These are phyloP conservation scores for Lipomyces anomalus DNA, from an alignment of 805 yeast genomes.

Conservation along the genomic window DNA sequence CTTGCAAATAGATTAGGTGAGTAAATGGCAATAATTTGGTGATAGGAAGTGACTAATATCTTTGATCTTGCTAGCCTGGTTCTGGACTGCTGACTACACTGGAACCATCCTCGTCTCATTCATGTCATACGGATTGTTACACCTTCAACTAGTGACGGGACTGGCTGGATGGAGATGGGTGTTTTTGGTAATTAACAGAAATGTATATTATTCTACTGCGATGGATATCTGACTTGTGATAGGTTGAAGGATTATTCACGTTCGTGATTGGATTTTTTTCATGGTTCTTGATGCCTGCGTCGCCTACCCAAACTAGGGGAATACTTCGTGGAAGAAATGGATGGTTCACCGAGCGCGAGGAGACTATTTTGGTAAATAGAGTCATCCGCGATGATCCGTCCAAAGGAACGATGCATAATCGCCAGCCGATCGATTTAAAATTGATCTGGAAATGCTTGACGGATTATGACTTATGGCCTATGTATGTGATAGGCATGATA, in stretches of 20 bases:
- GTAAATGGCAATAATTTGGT: too few species aligned
- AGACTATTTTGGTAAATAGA: conserved; percentile 53
- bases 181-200: conserved; percentile 34
- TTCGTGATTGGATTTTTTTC: not conserved
- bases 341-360: conserved; percentile 50
- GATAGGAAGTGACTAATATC: too few species aligned
- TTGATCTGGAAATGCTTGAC: conserved; percentile 38
- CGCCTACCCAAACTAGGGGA: not conserved
- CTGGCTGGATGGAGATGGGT: conserved; percentile 55
- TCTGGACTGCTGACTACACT: conserved; percentile 47
- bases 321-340: conserved; percentile 35
- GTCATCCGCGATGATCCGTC: conserved; percentile 59
- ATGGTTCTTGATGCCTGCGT: not conserved
- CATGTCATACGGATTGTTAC: conserved; percentile 45
- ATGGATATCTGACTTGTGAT: not conserved
- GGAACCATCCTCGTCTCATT: conserved; percentile 41
- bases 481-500: conserved; percentile 44
- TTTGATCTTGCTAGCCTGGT: conserved; percentile 52
- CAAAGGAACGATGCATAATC: conserved; percentile 59
- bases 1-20: conserved; percentile 51
- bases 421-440: conserved; percentile 43
- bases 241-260: not conserved
- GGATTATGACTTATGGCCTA: conserved; percentile 52
- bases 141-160: conserved; percentile 41
- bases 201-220: too few species aligned